Conservation (phyloP, 2,329 filamentous ascomycete species). For the Fusarium stilboides region DNA sequence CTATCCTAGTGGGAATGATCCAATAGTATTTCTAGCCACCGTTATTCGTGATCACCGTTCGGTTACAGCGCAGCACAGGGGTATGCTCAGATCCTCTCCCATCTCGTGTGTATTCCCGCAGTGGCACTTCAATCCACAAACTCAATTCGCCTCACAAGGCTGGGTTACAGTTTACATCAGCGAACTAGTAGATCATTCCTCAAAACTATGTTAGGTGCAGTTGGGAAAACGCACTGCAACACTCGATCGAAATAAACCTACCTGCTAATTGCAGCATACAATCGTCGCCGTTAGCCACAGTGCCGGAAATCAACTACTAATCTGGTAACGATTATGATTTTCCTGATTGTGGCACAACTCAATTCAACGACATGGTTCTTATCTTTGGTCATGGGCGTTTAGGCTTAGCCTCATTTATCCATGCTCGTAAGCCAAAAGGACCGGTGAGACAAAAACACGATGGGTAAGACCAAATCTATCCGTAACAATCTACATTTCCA, state of each 20-base stretch:
- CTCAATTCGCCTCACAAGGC: slow-evolving; percentile 24
- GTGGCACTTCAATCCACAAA: slow-evolving; percentile 1
- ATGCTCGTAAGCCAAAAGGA: slow-evolving; percentile 22
- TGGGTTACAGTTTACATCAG: slow-evolving; percentile 12
- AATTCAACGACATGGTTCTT: slow-evolving; percentile 26
- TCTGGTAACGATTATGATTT: slow-evolving; percentile 1
- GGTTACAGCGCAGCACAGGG: not conserved
- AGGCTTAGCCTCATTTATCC: slow-evolving; percentile 13
- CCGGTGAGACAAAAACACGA: slow-evolving; percentile 5
- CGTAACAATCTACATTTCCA: not conserved
- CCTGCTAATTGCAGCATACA: slow-evolving; percentile 1
- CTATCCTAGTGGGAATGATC: not conserved
- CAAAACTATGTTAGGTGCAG: not conserved
- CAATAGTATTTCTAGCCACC: not conserved
- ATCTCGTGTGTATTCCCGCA: not conserved
- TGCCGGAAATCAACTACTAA: slow-evolving; percentile 1
- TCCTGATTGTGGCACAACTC: slow-evolving; percentile 25
- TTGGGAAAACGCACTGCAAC: slow-evolving; percentile 20
- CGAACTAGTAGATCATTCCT: slow-evolving; percentile 31
- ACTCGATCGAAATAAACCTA: slow-evolving; percentile 10
- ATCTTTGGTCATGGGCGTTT: slow-evolving; percentile 13
- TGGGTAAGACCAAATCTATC: slow-evolving; percentile 3
- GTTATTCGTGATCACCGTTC: not conserved
- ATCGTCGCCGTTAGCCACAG: slow-evolving; percentile 18
- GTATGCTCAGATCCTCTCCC: not conserved